A percentile compares a stretch with the other conserved stretches of the same genome.
Evolutionary conservation across 2,329 filamentous ascomycete species (phyloP).

Genomic region (Aureobasidium uvarum): DNA sequence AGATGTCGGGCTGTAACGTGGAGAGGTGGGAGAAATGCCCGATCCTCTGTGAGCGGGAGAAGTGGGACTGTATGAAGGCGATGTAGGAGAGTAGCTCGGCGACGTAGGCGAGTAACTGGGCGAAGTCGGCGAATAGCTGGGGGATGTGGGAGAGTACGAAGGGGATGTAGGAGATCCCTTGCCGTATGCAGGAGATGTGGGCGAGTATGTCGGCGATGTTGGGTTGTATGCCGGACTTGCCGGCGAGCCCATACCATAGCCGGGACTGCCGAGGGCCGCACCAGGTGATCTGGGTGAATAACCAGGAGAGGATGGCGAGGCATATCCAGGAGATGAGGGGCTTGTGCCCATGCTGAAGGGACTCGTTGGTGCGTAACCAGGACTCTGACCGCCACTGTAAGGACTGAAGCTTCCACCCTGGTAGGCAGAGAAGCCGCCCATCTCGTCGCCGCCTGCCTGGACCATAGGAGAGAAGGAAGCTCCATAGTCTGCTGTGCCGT

Average conservation of each 20-base stretch:
- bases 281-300: conserved; percentile 45
- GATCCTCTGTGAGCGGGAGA: conserved; percentile 49
- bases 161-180: conserved; percentile 51
- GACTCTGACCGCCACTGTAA: conserved; percentile 63
- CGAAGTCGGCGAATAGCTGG: conserved; percentile 59
- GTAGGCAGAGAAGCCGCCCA: conserved; percentile 61
- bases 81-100: conserved; percentile 50
- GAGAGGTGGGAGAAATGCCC: conserved; percentile 55
- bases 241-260: conserved; percentile 54
- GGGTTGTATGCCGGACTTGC: conserved; percentile 53
- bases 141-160: conserved; percentile 76
- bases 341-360: conserved; percentile 63
- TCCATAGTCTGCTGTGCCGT: conserved; percentile 62
- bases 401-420: conserved; percentile 68
- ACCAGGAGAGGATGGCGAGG: conserved; percentile 37
- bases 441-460: conserved; percentile 59
- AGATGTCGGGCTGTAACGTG: conserved; percentile 60
- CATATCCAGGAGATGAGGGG: conserved; percentile 60
- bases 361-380: conserved; percentile 66
- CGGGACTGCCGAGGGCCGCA: conserved; percentile 56
- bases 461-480: conserved; percentile 74
- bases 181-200: conserved; percentile 39
- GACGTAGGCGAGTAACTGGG: conserved; percentile 69
- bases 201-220: conserved; percentile 40
- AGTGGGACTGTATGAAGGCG: conserved; percentile 39